These are phyloP conservation scores for Neofusicoccum parvum DNA, from an alignment of 2,329 filamentous ascomycete species.

Conservation along the genomic window DNA sequence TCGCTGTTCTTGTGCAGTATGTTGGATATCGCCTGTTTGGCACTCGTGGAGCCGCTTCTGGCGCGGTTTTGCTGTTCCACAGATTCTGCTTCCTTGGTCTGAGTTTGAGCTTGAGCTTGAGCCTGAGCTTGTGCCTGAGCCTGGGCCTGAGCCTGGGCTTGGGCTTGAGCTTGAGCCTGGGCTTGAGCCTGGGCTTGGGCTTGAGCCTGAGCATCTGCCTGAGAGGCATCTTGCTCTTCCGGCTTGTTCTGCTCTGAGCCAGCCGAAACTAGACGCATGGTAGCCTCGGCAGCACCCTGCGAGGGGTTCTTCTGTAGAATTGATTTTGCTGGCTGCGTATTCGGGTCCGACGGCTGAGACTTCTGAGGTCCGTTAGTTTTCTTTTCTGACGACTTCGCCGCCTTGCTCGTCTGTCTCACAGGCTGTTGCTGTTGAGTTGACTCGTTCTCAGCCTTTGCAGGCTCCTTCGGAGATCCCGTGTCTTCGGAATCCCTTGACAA, in stretches of 20 bases:
- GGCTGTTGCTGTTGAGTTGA: conserved; percentile 26
- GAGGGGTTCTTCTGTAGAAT: conserved; percentile 26
- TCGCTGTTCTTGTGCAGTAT: conserved; percentile 13
- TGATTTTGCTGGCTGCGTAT: conserved; percentile 3
- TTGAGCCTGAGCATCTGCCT: not conserved
- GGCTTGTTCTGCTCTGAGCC: not conserved
- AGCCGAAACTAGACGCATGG: conserved; percentile 19
- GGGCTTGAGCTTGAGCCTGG: not conserved
- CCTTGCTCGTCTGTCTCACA: conserved; percentile 39
- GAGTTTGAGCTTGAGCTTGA: not conserved
- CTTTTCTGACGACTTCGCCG: not conserved
- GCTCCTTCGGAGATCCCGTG: conserved; percentile 12
- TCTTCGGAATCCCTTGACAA: conserved; percentile 25
- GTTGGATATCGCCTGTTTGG: conserved; percentile 21
- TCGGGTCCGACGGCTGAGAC: conserved; percentile 9
- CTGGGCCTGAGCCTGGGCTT: not conserved
- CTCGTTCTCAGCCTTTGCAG: conserved; percentile 33
- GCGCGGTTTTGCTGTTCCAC: not conserved
- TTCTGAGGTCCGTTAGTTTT: conserved; percentile 18
- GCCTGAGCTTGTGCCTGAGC: not conserved
- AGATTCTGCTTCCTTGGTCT: conserved; percentile 2
- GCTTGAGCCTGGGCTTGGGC: not conserved
- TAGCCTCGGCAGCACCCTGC: conserved; percentile 32
- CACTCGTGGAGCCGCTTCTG: conserved; percentile 16
- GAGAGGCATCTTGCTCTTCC: not conserved